Base-by-base conservation (phyloP, 2,329 filamentous ascomycete species). In the Chlorencoelia australis region DNA sequence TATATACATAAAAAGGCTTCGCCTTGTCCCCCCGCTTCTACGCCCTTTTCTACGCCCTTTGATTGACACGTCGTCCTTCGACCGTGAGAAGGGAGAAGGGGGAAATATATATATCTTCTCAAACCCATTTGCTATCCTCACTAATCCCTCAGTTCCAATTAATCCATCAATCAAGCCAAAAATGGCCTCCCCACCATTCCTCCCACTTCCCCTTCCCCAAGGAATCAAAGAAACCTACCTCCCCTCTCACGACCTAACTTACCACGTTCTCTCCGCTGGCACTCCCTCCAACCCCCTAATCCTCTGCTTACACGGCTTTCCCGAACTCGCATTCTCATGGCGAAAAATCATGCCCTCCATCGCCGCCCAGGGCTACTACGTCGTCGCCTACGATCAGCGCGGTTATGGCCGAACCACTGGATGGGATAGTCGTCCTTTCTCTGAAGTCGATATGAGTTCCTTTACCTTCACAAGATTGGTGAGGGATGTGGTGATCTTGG, bases 321-420 rank as follows among this genome's bases (percentile, higher is more conserved):
- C 79, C 2, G 78, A 82, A 50, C 62, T 83, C 2, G 75, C 79
- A 18, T 83, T 70, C 54, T 81, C 77, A 30, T 83, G 78, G 76
- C 71, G 78, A 34, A 73, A 75, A 38, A 58, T 81, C 22, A 65
- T 83, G 48, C 66, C 68, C 5, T 53, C 60, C 0, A 61, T 84
- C n/a, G 72, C 77, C 4, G 56, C 59, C 0, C 63, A 67, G 5
- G 77, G 77, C 18, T 82, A 75, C 57, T 68, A 77, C 50, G 75
- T 77, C 35, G 71, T 82, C 2, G 77, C 79, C 1, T 72, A 73
- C 22, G 79, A 84, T 48, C 75, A 79, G 48, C 68, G 79, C 32
- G 79, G 78, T 6, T 82, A 79, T 45, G 79, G 79, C 8, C 67
- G 76, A 17, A 83, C 78, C 0, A 74, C 66, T 0, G 72, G 73